phyloP scores from a whole-genome alignment of 345 rosid species.

The Bruguiera sexangula region DNA sequence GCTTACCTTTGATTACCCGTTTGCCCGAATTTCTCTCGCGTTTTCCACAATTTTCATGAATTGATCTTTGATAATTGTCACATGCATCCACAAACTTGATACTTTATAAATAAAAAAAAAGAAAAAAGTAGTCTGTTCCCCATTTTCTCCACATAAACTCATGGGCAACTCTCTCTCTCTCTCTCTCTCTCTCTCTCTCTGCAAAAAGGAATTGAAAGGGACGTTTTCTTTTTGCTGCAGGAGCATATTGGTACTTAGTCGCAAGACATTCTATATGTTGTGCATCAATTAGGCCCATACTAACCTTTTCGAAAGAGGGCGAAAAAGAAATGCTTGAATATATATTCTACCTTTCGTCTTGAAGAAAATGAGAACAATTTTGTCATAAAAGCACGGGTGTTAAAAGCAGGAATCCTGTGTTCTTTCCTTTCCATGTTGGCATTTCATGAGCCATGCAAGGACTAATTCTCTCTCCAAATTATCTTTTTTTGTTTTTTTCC shows the following conservation, averaged over 20 bases:
- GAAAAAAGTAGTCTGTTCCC: constrained; percentile 55
- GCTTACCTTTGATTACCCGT: no score
- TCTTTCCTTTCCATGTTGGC: not conserved
- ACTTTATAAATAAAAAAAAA: not conserved
- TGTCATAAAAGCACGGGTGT: no score
- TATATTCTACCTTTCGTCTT: not conserved
- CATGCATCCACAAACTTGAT: not conserved
- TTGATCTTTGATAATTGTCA: not conserved
- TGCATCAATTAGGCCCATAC: not conserved
- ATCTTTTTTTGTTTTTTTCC: not conserved
- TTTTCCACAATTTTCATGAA: not conserved
- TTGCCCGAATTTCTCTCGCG: no score
- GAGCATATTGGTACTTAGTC: not conserved
- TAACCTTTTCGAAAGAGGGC: constrained; percentile 5
- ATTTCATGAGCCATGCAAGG: not conserved
- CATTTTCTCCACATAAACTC: constrained; percentile 41
- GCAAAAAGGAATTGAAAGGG: constrained; percentile 41
- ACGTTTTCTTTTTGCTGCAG: constrained; percentile 12
- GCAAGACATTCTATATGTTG: constrained; percentile 27
- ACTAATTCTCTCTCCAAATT: not conserved
- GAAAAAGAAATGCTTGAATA: not conserved
- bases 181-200: constrained; percentile 5
- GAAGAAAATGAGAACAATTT: no score
- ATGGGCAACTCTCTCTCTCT: constrained; percentile 30
- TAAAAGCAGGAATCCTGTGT: no score